Conservation (phyloP, 2,329 filamentous ascomycete species). For the Scedosporium boydii region DNA sequence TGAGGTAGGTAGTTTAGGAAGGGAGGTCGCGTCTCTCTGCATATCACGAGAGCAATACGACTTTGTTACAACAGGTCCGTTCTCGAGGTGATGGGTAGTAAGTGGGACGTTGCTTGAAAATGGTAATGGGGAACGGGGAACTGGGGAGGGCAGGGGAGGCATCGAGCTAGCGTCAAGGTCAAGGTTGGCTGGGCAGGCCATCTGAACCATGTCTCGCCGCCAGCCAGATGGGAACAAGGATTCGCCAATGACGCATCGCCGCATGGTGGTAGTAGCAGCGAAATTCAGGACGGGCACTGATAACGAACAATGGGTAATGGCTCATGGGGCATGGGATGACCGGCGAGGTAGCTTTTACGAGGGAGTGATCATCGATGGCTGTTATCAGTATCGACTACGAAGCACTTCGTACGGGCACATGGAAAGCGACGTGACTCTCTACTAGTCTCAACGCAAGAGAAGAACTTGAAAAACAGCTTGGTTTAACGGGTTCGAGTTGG, state of each 20-base stretch:
- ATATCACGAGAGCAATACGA: not conserved
- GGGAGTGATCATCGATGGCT: too few species aligned
- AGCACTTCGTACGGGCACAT: too few species aligned
- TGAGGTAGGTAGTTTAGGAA: too few species aligned
- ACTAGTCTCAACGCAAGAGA: not conserved
- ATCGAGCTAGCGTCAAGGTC: not conserved
- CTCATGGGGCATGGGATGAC: not conserved
- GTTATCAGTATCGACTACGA: too few species aligned
- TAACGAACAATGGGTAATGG: not conserved
- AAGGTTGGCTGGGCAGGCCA: not conserved
- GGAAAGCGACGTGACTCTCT: not conserved
- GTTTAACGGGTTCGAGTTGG: too few species aligned
- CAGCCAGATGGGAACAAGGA: not conserved
- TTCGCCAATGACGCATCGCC: not conserved
- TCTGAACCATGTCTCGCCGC: too few species aligned
- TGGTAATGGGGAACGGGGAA: not conserved
- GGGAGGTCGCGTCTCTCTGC: too few species aligned
- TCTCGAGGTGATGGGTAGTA: conserved; percentile 5
- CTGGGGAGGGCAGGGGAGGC: not conserved
- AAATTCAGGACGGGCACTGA: too few species aligned
- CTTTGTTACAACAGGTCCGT: not conserved
- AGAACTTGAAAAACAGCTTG: not conserved
- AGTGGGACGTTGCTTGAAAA: not conserved
- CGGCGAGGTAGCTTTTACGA: not conserved
- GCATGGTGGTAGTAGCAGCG: not conserved